Evolutionary conservation across 805 yeast species (phyloP).

Genomic region (Candida schatavii): DNA sequence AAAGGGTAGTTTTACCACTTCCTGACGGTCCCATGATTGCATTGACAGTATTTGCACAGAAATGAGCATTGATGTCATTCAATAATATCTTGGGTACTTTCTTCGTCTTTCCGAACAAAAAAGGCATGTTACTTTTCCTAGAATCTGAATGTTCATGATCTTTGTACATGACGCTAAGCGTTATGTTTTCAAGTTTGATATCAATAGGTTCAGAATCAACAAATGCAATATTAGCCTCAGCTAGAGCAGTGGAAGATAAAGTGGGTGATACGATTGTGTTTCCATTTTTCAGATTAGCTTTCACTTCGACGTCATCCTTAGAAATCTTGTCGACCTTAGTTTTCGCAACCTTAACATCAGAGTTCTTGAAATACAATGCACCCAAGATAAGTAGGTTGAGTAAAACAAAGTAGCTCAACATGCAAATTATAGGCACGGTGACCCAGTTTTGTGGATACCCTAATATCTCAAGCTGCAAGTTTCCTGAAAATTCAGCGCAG

Average conservation of each 20-base stretch:
- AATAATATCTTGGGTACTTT: constrained; percentile 17
- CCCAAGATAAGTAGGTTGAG: constrained; percentile 49
- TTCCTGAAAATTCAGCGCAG: constrained; percentile 51
- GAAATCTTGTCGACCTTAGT: constrained; percentile 32
- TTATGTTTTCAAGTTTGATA: constrained; percentile 7
- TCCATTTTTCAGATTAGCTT: constrained; percentile 6
- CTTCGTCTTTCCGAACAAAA: background rate
- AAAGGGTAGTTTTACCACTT: constrained; percentile 42
- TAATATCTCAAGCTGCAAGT: constrained; percentile 47
- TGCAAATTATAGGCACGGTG: constrained; percentile 58
- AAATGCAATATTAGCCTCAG: background rate
- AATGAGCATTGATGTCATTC: constrained; percentile 27
- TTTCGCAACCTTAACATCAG: constrained; percentile 51
- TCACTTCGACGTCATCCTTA: constrained; percentile 13
- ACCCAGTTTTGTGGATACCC: constrained; percentile 69
- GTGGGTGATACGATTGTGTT: background rate
- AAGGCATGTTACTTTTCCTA: constrained; percentile 6
- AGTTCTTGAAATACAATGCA: constrained; percentile 46
- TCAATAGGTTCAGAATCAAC: constrained; percentile 8
- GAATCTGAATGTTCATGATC: background rate
- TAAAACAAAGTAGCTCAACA: constrained; percentile 57
- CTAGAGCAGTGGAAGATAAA: background rate
- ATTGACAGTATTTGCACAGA: constrained; percentile 32
- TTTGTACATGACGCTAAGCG: constrained; percentile 8
- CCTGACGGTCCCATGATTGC: constrained; percentile 49